phyloP scores from a whole-genome alignment of 441 rosid genomes.

The Adansonia madagascariensis region DNA sequence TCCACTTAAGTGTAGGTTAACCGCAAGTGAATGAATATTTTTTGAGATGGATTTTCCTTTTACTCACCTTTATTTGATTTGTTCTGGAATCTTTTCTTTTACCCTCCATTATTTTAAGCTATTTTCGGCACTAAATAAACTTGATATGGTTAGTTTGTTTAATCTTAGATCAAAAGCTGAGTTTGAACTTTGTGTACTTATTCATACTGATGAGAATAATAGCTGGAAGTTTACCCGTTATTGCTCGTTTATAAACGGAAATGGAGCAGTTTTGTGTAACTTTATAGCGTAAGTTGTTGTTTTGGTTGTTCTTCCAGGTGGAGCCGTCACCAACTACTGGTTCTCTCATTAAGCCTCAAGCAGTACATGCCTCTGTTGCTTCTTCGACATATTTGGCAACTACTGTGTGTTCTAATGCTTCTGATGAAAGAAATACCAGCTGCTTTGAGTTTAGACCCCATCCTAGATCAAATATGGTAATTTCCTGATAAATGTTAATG shows the following conservation, averaged over 20 bases:
- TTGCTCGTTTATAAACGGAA: constrained; percentile 11
- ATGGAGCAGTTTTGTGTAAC: constrained; percentile 17
- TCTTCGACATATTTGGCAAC: constrained; percentile 46
- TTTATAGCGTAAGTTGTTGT: constrained; percentile 14
- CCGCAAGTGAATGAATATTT: neutral
- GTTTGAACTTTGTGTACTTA: constrained; percentile 22
- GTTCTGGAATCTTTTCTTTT: neutral
- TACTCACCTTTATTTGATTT: neutral
- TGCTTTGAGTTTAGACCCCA: constrained; percentile 78
- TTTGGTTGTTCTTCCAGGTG: constrained; percentile 52
- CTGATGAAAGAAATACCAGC: constrained; percentile 51
- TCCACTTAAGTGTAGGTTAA: neutral
- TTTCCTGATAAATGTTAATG: constrained; percentile 23
- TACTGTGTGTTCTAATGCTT: constrained; percentile 42
- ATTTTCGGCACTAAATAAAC: constrained; percentile 3
- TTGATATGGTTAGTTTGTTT: constrained; percentile 29
- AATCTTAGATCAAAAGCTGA: constrained; percentile 26
- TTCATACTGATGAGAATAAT: constrained; percentile 28
- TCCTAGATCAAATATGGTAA: constrained; percentile 67
- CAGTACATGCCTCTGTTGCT: constrained; percentile 43
- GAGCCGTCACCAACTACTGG: constrained; percentile 98
- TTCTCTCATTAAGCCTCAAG: constrained; percentile 66
- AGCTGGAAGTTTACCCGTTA: constrained; percentile 22
- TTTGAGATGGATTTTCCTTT: neutral
- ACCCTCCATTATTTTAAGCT: neutral